Evolutionary conservation across 257 asterid genomes (phyloP).

Genomic region (Nicotiana obtusifolia): DNA sequence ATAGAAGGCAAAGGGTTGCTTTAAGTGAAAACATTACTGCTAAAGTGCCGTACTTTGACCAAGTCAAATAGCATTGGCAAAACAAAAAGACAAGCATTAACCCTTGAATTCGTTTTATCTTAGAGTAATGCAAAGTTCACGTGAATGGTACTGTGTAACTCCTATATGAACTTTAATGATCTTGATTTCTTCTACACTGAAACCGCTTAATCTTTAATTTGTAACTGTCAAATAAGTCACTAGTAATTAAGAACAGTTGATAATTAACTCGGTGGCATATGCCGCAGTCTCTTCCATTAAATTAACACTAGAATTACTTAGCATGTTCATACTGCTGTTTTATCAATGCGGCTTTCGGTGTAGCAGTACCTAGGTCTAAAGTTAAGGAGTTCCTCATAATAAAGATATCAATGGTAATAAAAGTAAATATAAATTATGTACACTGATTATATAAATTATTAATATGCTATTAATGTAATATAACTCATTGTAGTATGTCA

Average conservation of each 20-base stretch:
- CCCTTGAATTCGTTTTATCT: not conserved
- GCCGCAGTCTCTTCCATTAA: not conserved
- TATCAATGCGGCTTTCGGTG: not conserved
- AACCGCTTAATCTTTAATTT: not conserved
- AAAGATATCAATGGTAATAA: not conserved
- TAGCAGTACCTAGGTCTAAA: not conserved
- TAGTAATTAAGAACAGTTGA: not conserved
- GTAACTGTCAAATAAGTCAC: not conserved
- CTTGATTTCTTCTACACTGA: not conserved
- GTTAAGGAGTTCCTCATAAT: not conserved
- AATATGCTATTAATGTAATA: too few species aligned
- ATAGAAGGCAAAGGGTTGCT: not conserved
- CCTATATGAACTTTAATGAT: conserved; percentile 2
- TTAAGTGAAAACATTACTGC: not conserved
- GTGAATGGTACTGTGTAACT: not conserved
- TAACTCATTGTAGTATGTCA: too few species aligned
- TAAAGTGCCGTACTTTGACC: not conserved
- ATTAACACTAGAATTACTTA: not conserved
- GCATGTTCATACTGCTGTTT: not conserved
- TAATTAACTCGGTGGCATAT: not conserved
- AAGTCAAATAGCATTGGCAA: not conserved
- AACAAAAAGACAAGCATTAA: not conserved
- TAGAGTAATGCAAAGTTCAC: not conserved
- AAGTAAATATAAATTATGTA: too few species aligned
- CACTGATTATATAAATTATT: too few species aligned